Percentiles rank a stretch among this genome's conserved stretches.
These are phyloP conservation scores for Cladophialophora exuberans DNA, from an alignment of 2,329 filamentous ascomycete genomes.

Conservation along the genomic window DNA sequence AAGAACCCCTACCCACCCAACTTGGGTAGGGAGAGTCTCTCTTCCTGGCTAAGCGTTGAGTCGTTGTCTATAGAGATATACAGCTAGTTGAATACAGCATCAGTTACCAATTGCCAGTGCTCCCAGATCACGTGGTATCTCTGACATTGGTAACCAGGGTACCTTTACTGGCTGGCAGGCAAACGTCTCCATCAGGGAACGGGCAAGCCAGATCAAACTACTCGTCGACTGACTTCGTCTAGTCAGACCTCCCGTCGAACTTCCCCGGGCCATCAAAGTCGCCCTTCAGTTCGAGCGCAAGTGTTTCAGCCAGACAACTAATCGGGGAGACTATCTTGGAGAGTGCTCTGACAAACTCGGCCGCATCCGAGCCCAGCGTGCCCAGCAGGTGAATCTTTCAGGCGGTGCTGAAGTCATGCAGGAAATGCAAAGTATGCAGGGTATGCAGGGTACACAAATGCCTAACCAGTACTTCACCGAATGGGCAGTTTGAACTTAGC, in stretches of 20 bases:
- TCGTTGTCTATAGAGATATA: too few relatives aligned
- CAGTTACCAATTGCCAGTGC: too few relatives aligned
- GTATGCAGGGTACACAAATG: slow-evolving; percentile 39
- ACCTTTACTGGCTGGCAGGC: slow-evolving; percentile 50
- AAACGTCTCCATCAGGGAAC: slow-evolving; percentile 44
- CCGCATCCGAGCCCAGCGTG: slow-evolving; percentile 49
- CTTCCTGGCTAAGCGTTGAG: too few relatives aligned
- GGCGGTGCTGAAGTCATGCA: slow-evolving; percentile 37
- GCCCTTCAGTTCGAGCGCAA: slow-evolving; percentile 51
- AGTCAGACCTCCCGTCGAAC: slow-evolving; percentile 46
- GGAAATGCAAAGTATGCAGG: slow-evolving; percentile 43
- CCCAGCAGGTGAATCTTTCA: slow-evolving; percentile 41
- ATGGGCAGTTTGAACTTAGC: too few relatives aligned
- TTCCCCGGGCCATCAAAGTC: slow-evolving; percentile 43
- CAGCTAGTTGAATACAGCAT: too few relatives aligned
- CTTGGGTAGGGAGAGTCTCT: too few relatives aligned
- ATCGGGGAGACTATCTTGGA: slow-evolving; percentile 47
- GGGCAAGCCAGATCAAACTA: slow-evolving; percentile 48
- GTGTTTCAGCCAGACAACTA: slow-evolving; percentile 43
- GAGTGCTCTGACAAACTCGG: slow-evolving; percentile 49
- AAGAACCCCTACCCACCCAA: too few relatives aligned
- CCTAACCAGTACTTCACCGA: slow-evolving; percentile 36
- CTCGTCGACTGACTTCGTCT: slow-evolving; percentile 52
- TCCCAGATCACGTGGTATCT: too few relatives aligned
- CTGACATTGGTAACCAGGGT: slow-evolving; percentile 44